Conservation (phyloP, 352 stramenopile species). For the Halophytophthora batemanensis region DNA sequence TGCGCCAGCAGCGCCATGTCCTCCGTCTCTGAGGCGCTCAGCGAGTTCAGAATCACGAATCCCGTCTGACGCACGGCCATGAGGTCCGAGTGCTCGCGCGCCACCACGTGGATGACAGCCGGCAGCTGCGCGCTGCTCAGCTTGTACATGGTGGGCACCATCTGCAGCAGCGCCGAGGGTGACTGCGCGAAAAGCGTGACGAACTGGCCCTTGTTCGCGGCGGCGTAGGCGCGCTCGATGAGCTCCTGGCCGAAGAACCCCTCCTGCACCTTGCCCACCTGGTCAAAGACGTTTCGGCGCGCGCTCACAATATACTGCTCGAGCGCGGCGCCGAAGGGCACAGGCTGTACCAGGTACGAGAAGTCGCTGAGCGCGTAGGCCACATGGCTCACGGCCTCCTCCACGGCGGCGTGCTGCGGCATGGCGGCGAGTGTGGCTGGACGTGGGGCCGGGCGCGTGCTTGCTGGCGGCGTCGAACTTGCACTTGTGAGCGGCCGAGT, state of each 20-base stretch:
- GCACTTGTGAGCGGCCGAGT: too few relatives aligned
- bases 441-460: background rate
- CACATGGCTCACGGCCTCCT: slow-evolving; percentile 78
- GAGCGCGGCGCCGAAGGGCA: slow-evolving; percentile 58
- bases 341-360: slow-evolving; percentile 63
- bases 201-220: slow-evolving; percentile 72
- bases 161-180: slow-evolving; percentile 82
- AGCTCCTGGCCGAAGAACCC: slow-evolving; percentile 51
- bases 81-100: slow-evolving; percentile 89
- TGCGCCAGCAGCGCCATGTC: slow-evolving; percentile 91
- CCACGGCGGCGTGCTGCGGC: slow-evolving; percentile 36
- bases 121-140: slow-evolving; percentile 85
- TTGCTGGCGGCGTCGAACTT: too few relatives aligned
- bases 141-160: slow-evolving; percentile 95
- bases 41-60: slow-evolving; percentile 88
- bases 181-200: slow-evolving; percentile 90
- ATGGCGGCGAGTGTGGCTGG: slow-evolving; percentile 7
- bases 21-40: slow-evolving; percentile 84
- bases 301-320: slow-evolving; percentile 70
- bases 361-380: slow-evolving; percentile 77
- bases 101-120: slow-evolving; percentile 89
- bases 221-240: slow-evolving; percentile 60
- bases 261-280: slow-evolving; percentile 61
- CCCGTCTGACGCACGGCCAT: slow-evolving; percentile 91
- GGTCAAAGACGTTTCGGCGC: slow-evolving; percentile 77